Conservation (phyloP, 441 rosid genomes). For the Erysimum cheiri region DNA sequence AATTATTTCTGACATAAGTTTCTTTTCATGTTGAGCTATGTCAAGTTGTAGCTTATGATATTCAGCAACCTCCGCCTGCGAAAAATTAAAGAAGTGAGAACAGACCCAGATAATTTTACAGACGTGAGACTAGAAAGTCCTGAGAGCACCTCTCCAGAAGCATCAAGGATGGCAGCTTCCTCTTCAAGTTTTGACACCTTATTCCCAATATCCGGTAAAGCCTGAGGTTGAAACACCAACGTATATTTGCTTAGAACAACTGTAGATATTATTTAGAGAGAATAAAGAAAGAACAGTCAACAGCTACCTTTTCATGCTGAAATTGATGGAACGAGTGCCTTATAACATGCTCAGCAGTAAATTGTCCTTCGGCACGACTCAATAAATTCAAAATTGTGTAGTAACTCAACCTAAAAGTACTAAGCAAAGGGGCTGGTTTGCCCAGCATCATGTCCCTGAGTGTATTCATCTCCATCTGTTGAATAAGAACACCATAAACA, state of each 20-base stretch:
- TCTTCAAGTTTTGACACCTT: constrained; percentile 86
- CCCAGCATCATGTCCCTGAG: constrained; percentile 97
- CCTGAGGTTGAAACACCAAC: constrained; percentile 48
- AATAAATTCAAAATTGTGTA: constrained; percentile 93
- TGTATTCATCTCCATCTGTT: constrained; percentile 93
- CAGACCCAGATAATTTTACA: constrained; percentile 19
- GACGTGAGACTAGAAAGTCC: constrained; percentile 21
- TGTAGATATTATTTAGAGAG: constrained; percentile 13
- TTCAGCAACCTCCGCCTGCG: constrained; percentile 87
- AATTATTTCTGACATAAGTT: constrained; percentile 88
- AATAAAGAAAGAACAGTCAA: constrained; percentile 30
- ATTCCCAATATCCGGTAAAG: constrained; percentile 84
- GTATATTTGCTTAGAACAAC: constrained; percentile 32
- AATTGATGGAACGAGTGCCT: constrained; percentile 96
- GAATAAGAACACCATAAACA: constrained; percentile 30
- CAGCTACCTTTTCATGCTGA: constrained; percentile 91
- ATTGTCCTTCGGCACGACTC: constrained; percentile 99
- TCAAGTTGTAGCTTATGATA: constrained; percentile 91
- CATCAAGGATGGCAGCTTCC: constrained; percentile 88
- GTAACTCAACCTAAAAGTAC: constrained; percentile 97
- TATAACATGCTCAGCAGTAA: constrained; percentile 96
- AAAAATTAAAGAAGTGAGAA: constrained; percentile 35
- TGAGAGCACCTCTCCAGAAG: constrained; percentile 83
- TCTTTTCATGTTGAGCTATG: constrained; percentile 84
- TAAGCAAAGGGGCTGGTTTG: constrained; percentile 96